Base-by-base conservation (phyloP, 2,329 filamentous ascomycete species). In the Colletotrichum sp. region DNA sequence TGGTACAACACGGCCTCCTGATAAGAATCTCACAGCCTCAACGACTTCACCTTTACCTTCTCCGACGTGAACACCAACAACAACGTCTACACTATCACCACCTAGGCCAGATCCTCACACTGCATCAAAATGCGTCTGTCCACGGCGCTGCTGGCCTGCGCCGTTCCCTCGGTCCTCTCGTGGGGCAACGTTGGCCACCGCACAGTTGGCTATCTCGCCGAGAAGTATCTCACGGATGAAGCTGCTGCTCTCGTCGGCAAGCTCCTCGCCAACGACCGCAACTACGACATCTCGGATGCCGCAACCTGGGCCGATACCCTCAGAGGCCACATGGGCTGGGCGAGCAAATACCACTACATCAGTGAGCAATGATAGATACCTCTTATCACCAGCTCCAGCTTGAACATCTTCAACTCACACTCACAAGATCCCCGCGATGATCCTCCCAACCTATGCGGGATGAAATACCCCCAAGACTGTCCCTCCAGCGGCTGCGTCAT, bases 291-390 rank as follows among this genome's bases (percentile, higher is more conserved):
- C n/a, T 77, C 76, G 16, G 74, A 76, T 36, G 69, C 76, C 15
- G 71, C 74, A 7, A 76, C 77, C 12, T 78, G 77, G 77, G 77
- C 77, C 3, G 77, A 78, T 55, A 75, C 76, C 4, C 72, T 77
- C 12, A 68, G 77, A 30, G 72, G 72, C 52, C 68, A 76, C 60
- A 77, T 76, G 72, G 72, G 76, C 72, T 72, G 76, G 65, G 73
- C 76, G 18, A 77, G 72, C 72, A 74, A 77, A 39, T 78, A 77
- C 70, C 77, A 78, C 70, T 78, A 72, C 62, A 76, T 78, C 72
- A 77, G 76, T 77, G 30, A 36, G 44, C 28, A 36, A 13, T 21
- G 18, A 34, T 7, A 21, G 12, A 12, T 52, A 8, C 8, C 18
- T 15, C 6, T n/a, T 3, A 10, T 10, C 24, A 13, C 5, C 16